phyloP scores from a whole-genome alignment of 2,329 filamentous ascomycete genomes.

The Ascosphaera apis region DNA sequence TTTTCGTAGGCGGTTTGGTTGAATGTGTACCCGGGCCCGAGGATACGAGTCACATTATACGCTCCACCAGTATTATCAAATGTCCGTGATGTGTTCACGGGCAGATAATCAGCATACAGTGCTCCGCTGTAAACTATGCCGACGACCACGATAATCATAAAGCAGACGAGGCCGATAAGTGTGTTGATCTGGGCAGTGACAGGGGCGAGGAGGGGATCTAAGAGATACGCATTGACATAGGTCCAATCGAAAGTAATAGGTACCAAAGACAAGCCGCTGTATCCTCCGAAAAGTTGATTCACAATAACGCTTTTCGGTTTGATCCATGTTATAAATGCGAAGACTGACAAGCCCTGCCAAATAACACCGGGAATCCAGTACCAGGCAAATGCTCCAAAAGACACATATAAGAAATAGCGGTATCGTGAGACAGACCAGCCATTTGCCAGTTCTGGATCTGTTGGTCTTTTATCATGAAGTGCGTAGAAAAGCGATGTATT shows the following conservation, averaged over 20 bases:
- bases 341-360: slow-evolving; percentile 40
- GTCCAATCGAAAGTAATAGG: slow-evolving; percentile 32
- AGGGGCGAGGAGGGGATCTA: slow-evolving; percentile 12
- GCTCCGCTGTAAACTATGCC: slow-evolving; percentile 13
- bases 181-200: slow-evolving; percentile 12
- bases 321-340: slow-evolving; percentile 41
- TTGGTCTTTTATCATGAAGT: slow-evolving; percentile 38
- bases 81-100: slow-evolving; percentile 12
- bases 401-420: slow-evolving; percentile 35
- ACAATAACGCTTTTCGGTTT: slow-evolving; percentile 40
- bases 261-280: slow-evolving; percentile 41
- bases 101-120: slow-evolving; percentile 14
- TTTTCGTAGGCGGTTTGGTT: slow-evolving; percentile 12
- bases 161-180: slow-evolving; percentile 12
- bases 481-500: slow-evolving; percentile 43
- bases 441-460: slow-evolving; percentile 29
- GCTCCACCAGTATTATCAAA: slow-evolving; percentile 14
- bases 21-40: slow-evolving; percentile 12
- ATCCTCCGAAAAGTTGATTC: slow-evolving; percentile 51
- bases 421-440: slow-evolving; percentile 42
- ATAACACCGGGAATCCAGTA: slow-evolving; percentile 44
- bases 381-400: slow-evolving; percentile 32
- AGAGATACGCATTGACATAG: slow-evolving; percentile 11
- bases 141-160: slow-evolving; percentile 12
- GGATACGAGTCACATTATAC: slow-evolving; percentile 14